phyloP scores from a whole-genome alignment of 2,329 filamentous ascomycete genomes.

The Pseudodiploospora longispora region DNA sequence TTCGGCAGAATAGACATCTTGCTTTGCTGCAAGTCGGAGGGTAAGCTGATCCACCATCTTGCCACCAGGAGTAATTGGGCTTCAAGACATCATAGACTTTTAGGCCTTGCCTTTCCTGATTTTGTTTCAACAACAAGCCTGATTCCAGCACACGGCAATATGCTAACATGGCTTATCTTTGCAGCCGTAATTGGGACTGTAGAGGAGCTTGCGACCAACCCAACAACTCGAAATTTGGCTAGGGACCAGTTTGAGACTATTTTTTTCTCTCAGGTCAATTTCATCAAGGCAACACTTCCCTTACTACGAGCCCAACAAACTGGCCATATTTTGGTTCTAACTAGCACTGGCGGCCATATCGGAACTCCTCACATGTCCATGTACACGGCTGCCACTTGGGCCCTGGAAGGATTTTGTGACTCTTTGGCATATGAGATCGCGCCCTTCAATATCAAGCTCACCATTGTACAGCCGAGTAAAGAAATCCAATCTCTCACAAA shows the following conservation, averaged over 20 bases:
- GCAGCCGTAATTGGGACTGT: slow-evolving; percentile 80
- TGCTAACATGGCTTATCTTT: not conserved
- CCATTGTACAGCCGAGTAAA: slow-evolving; percentile 90
- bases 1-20: slow-evolving; percentile 88
- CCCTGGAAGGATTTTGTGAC: slow-evolving; percentile 91
- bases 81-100: too few species aligned
- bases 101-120: too few species aligned
- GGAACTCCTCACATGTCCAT: slow-evolving; percentile 86
- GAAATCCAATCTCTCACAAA: slow-evolving; percentile 85
- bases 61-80: too few species aligned
- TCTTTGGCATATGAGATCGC: slow-evolving; percentile 92
- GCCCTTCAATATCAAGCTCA: slow-evolving; percentile 94
- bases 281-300: slow-evolving; percentile 82
- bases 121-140: too few species aligned
- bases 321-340: slow-evolving; percentile 84
- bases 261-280: slow-evolving; percentile 93
- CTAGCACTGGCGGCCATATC: slow-evolving; percentile 84
- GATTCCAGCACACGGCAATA: slow-evolving; percentile 5
- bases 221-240: slow-evolving; percentile 67
- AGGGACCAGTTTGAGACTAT: slow-evolving; percentile 90
- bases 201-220: slow-evolving; percentile 73
- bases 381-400: slow-evolving; percentile 91
- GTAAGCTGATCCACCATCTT: slow-evolving; percentile 32
- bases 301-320: slow-evolving; percentile 70
- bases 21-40: slow-evolving; percentile 81